Base-by-base conservation (phyloP, 192 early-diverging fungal species). In the Paraglomus occultum region DNA sequence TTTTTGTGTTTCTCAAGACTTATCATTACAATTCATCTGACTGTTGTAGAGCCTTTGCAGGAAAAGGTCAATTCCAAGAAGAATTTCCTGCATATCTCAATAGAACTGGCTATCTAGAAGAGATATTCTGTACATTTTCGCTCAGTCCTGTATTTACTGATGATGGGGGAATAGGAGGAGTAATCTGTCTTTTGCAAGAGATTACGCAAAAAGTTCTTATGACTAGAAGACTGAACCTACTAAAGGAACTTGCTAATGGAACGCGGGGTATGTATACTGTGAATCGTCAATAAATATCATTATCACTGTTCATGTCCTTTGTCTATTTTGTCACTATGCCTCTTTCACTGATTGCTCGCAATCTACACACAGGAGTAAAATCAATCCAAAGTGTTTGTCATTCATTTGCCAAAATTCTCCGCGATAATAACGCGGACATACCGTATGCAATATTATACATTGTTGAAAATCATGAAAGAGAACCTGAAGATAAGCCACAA, bases 51-150 rank as follows among this genome's bases (percentile, higher is more conserved):
- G 6, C 14, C 31, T 38, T 31, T 31, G 52, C 69, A 23, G 45
- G 23, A 12, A 50, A 44, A 59, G 54, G 57, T 47, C 23, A 7
- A 60, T 71, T 61, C 47, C 12, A 51, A 23, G 61, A 62, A 22
- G 60, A 64, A 44, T 23, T 43, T 2, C 39, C 42, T 5, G 12
- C 48, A n/a, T 71, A 48, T 15, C 11, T 64, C 1, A 18, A 62
- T 23, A 58, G 78, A 20, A 75, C 67, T 8, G 78, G 78, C 20
- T 80, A 76, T 23, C 50, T 66, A 4, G 78, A 80, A 57, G 78
- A 80, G 55, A 72, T 68, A 23, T 79, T 76, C 50, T 76, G 76
- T 54, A 73, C 75, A 12, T 79, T 76, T 45, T 70, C 78, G 18
- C 65, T 80, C 44, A 62, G 72, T 22, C 78, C 78, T 8, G 67